A percentile compares a stretch with the other conserved stretches of the same genome.
These are phyloP conservation scores for Aspergillus sojae DNA, from an alignment of 2,329 filamentous ascomycete species.

Conservation along the genomic window DNA sequence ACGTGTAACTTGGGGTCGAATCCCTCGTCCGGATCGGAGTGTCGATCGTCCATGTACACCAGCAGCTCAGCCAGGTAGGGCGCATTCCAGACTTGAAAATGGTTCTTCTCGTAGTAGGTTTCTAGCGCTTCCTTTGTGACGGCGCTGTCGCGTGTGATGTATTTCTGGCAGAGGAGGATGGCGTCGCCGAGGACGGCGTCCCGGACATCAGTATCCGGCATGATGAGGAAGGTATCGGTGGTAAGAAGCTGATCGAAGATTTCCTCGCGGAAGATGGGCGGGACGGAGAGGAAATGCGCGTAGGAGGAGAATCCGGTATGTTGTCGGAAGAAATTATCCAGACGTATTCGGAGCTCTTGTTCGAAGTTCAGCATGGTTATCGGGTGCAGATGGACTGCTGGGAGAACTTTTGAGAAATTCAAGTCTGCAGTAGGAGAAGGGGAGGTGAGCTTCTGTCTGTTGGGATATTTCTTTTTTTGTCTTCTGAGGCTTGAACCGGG, in stretches of 20 bases:
- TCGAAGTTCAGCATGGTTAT: not conserved
- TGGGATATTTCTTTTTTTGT: not conserved
- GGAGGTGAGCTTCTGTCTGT: not conserved
- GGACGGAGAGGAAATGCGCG: not conserved
- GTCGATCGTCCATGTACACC: not conserved
- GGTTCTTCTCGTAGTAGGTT: slow-evolving; percentile 1
- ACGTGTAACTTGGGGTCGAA: not conserved
- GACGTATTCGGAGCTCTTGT: not conserved
- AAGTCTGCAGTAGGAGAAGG: not conserved
- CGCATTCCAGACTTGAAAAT: not conserved
- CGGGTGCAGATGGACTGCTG: not conserved
- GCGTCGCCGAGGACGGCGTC: not conserved
- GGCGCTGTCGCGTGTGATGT: not conserved
- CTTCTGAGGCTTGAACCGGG: not conserved
- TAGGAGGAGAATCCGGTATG: not conserved
- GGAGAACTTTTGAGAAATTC: not conserved
- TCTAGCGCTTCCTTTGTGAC: not conserved
- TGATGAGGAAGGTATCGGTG: not conserved
- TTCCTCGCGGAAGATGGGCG: not conserved
- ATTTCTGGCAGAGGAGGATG: not conserved
- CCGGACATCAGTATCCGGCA: not conserved
- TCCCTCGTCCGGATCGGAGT: not conserved
- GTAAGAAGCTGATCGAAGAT: not conserved
- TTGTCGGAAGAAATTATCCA: not conserved
- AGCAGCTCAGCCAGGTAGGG: not conserved